These are phyloP conservation scores for Colletotrichum incanum DNA, from an alignment of 2,329 filamentous ascomycete genomes.

Conservation along the genomic window DNA sequence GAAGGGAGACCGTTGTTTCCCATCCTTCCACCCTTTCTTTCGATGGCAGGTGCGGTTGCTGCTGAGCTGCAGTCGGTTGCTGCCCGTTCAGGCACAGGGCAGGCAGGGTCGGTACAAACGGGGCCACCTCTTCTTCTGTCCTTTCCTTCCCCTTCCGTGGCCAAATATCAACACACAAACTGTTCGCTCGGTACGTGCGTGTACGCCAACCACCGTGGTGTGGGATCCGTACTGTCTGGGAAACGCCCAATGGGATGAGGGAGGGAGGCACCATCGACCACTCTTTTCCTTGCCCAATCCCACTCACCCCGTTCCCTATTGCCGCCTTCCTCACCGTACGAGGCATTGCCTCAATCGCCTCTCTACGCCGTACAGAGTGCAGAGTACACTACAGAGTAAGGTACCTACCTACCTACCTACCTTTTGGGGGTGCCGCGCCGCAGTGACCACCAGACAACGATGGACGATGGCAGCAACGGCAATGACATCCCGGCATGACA, in stretches of 20 bases:
- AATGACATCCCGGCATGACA: conserved; percentile 10
- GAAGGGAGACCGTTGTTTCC: conserved; percentile 33
- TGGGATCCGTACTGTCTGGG: not conserved
- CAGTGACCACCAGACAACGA: conserved; percentile 7
- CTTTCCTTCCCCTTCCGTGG: not conserved
- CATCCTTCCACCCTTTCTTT: not conserved
- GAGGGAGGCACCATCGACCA: not conserved
- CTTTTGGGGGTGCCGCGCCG: not conserved
- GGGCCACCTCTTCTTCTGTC: not conserved
- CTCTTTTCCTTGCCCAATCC: too few species aligned
- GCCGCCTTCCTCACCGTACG: too few species aligned
- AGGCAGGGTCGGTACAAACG: not conserved
- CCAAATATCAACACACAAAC: not conserved
- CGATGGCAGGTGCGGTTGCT: not conserved
- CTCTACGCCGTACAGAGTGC: too few species aligned
- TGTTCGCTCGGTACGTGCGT: too few species aligned
- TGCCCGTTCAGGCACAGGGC: not conserved
- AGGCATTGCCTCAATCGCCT: too few species aligned
- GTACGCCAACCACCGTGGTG: too few species aligned
- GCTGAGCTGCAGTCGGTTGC: not conserved
- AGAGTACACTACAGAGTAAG: too few species aligned
- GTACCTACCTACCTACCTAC: too few species aligned
- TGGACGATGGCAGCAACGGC: not conserved
- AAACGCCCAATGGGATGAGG: not conserved
- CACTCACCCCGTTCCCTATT: too few species aligned